Evolutionary conservation across 2,329 filamentous ascomycete genomes (phyloP), one percentile per base, ranked within the genome.

Genomic region (Botrytis galanthina): DNA sequence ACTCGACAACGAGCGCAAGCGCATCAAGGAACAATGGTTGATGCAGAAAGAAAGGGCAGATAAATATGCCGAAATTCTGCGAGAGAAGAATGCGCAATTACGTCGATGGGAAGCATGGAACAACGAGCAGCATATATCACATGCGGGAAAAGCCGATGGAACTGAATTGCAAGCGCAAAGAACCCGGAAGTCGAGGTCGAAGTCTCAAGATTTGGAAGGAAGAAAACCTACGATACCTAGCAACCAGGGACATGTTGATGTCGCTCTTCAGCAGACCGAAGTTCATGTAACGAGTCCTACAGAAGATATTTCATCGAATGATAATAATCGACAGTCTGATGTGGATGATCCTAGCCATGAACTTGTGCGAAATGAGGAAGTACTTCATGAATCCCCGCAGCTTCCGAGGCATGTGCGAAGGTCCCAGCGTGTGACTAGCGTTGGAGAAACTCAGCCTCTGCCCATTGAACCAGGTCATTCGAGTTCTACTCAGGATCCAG

Each of bases 401-500:
- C 48, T 69, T 35, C 70, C 73, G 20, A 61, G n/a, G 16, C 29
- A 64, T 64, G 37, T 22, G 22, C 29, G 12, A 32, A 59, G n/a
- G 61, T 3, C 22, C 20, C 59, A 59, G 26, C 70, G 66, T 51
- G 59, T 72, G 18, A 39, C 59, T 1, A 63, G 46, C 18, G 48
- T n/a, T 3, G 63, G 44, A 3, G 68, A 77, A 26, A 72, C 74
- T 39, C 72, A 74, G 70, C 75, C 73, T 37, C 73, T 74, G 32
- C 51, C 60, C 26, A 44, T 76, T 14, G 75, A 75, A 70, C 69
- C 59, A 35, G 62, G 77, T 42, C 72, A 79, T 71, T 75, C 77
- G 26, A 79, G 77, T 64, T 80, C 80, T 20, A 80, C 79, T 4
- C 73, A 80, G 60, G 74, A 76, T n/a, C 73, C 74, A 3, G 74